phyloP scores from a whole-genome alignment of 768 basidiomycete genomes.

The Boletus vermiculosoides region DNA sequence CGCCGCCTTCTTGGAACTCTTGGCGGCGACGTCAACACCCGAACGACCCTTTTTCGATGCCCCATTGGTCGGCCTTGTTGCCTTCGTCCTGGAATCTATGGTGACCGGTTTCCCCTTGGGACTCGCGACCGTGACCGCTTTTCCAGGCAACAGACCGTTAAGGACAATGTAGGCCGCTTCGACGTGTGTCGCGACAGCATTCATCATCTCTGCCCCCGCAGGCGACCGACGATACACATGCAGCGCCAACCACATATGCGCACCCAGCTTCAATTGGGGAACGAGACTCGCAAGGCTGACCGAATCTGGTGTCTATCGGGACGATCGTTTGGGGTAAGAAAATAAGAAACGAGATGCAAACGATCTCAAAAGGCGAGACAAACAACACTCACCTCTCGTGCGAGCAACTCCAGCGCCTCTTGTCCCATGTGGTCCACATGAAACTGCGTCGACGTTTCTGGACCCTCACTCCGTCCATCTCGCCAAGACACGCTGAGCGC shows the following conservation, averaged over 20 bases:
- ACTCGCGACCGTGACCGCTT: constrained; percentile 8
- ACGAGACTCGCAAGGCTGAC: constrained; percentile 33
- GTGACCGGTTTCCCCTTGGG: constrained; percentile 26
- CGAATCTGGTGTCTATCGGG: constrained; percentile 28
- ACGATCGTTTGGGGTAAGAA: background rate
- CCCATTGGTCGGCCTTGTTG: background rate
- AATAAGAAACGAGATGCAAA: background rate
- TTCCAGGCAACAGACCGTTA: constrained; percentile 34
- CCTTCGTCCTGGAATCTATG: constrained; percentile 15
- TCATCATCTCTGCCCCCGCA: constrained; percentile 37
- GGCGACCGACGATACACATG: constrained; percentile 61
- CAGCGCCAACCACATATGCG: constrained; percentile 68
- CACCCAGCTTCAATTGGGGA: constrained; percentile 51
- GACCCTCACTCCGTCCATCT: constrained; percentile 20
- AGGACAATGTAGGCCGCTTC: constrained; percentile 54
- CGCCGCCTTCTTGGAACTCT: constrained; percentile 9
- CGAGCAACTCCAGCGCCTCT: constrained; percentile 44
- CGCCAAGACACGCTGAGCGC: constrained; percentile 48
- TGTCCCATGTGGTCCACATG: constrained; percentile 38
- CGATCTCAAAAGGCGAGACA: background rate
- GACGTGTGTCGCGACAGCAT: constrained; percentile 48
- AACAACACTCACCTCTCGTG: constrained; percentile 38
- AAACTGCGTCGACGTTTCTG: constrained; percentile 19
- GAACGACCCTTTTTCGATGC: constrained; percentile 41
- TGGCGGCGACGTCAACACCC: background rate